Evolutionary conservation across 2,329 filamentous ascomycete species (phyloP).

Genomic region (Dactylellina sp.): DNA sequence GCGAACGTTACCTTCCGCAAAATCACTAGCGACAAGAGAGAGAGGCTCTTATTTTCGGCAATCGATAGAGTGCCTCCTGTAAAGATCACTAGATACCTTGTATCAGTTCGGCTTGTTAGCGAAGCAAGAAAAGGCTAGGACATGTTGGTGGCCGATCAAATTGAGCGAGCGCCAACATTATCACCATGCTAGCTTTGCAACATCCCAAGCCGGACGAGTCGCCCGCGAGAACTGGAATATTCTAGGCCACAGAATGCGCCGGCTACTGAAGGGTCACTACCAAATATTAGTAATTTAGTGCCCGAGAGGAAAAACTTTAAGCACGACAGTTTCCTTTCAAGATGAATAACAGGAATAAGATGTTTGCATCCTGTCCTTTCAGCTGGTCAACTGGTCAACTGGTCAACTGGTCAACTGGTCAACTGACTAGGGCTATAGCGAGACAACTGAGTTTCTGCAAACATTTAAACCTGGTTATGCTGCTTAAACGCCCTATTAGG

Average conservation of each 20-base stretch:
- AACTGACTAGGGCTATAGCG: not conserved
- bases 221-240: conserved; percentile 23
- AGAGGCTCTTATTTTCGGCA: conserved; percentile 47
- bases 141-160: not conserved
- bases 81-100: conserved; percentile 25
- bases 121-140: no score
- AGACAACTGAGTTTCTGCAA: not conserved
- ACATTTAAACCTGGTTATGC: not conserved
- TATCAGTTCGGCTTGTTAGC: conserved; percentile 13
- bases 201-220: no score
- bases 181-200: no score
- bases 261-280: conserved; percentile 19
- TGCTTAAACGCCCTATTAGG: not conserved
- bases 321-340: not conserved
- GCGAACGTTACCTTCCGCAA: conserved; percentile 46
- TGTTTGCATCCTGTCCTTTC: not conserved
- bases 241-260: conserved; percentile 34
- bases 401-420: not conserved
- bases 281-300: no score
- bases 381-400: not conserved
- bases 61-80: conserved; percentile 24
- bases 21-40: conserved; percentile 21
- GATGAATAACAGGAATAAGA: no score
- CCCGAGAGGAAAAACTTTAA: not conserved
- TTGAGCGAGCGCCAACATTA: conserved; percentile 23